Evolutionary conservation across 192 early-diverging fungal genomes (phyloP), one percentile per base, ranked within the genome.

Genomic region (Coemansia sp.): DNA sequence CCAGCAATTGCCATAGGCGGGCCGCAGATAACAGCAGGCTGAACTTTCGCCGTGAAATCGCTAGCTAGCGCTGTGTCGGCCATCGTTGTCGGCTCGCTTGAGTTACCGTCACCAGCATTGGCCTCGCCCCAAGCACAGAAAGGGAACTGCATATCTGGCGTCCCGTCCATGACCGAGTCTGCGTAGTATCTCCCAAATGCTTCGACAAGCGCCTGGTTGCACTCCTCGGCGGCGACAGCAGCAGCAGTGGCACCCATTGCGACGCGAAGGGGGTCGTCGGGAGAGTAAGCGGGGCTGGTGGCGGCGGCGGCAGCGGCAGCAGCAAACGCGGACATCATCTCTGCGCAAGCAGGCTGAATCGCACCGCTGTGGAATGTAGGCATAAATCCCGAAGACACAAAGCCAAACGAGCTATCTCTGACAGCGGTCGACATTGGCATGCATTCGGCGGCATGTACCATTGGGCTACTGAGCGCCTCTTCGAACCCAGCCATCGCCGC

Each of bases 401-500:
- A 32, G 29, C 29, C 29, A 49, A 13, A 18, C 16, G 34, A n/a
- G 39, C 24, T 29, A 15, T 41, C 50, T 22, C 52, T 4, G 39
- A 12, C 27, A 8, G 43, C 8, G 11, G 59, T 59, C 6, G 65
- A 10, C 10, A 43, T 49, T 27, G 67, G 45, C 20, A 59, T 13
- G 45, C 22, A 67, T 1, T 68, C 49, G 10, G 50, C 13, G 3
- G 69, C 5, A 20, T 40, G 34, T 2, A 60, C 1, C 35, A 45
- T 52, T 8, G 64, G 38, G 32, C 49, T 63, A 55, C 55, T 41
- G 4, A 65, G 8, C 0, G 44, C 39, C 6, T 62, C 55, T 3
- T 75, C 78, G 15, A 71, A 50, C 2, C 65, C 49, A 0, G 61
- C 35, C 52, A 80, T 61, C 2, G 73, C 73, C 3, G 78, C 69